phyloP scores from a whole-genome alignment of 2,329 filamentous ascomycete species.

The Geosmithia flava region DNA sequence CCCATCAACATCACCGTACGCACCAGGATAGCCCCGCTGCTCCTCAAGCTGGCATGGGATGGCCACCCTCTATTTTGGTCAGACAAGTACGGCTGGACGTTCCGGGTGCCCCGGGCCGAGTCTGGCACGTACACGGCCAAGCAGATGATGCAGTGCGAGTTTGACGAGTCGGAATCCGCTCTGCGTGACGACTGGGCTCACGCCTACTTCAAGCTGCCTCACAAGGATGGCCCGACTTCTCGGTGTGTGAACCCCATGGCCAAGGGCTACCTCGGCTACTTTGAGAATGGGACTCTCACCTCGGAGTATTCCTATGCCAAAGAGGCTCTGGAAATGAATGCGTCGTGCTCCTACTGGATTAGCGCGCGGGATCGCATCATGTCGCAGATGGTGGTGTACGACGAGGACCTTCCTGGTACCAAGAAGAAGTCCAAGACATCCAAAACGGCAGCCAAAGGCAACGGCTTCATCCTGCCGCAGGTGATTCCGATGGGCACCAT shows the following conservation, averaged over 20 bases:
- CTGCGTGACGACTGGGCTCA: constrained; percentile 55
- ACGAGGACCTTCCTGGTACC: constrained; percentile 38
- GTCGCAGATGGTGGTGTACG: constrained; percentile 90
- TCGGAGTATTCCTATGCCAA: constrained; percentile 87
- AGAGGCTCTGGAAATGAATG: constrained; percentile 95
- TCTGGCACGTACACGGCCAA: constrained; percentile 53
- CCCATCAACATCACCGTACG: constrained; percentile 73
- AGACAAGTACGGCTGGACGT: constrained; percentile 86
- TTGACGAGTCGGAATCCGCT: constrained; percentile 58
- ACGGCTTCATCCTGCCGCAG: constrained; percentile 84
- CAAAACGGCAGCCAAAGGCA: constrained; percentile 5
- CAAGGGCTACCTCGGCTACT: constrained; percentile 82
- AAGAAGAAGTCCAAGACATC: background rate
- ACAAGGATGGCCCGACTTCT: constrained; percentile 83
- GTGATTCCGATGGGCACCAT: constrained; percentile 98
- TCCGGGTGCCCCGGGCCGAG: constrained; percentile 56
- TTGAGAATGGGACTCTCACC: constrained; percentile 77
- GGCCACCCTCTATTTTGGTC: constrained; percentile 87
- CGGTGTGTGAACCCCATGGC: constrained; percentile 81
- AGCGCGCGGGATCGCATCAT: constrained; percentile 85
- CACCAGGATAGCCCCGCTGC: constrained; percentile 73
- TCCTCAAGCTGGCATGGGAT: constrained; percentile 81
- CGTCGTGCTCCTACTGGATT: constrained; percentile 98
- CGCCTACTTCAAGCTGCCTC: constrained; percentile 83
- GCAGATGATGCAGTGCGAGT: constrained; percentile 62